A percentile compares a stretch with the other conserved stretches of the same genome.
These are phyloP conservation scores for Trichosanthes cucumerina DNA, from an alignment of 306 rosid genomes.

Conservation along the genomic window DNA sequence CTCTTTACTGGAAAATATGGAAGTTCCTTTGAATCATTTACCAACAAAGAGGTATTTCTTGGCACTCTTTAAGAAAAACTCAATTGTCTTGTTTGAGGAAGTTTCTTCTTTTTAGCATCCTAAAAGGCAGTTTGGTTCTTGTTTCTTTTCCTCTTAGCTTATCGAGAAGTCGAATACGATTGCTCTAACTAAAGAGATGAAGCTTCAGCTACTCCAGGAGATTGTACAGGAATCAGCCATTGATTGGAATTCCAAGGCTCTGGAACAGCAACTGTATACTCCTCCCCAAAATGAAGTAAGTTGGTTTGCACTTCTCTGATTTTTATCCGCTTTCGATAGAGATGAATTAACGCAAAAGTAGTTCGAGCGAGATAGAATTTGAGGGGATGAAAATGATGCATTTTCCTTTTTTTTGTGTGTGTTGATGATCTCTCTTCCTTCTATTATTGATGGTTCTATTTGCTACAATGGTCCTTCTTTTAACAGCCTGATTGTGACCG, in stretches of 20 bases:
- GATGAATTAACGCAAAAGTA: not conserved
- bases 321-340: not conserved
- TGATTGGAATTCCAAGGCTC: slow-evolving; percentile 51
- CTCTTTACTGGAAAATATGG: slow-evolving; percentile 42
- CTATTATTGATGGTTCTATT: not conserved
- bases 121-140: not conserved
- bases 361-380: not conserved
- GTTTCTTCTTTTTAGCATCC: not conserved
- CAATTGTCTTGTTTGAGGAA: not conserved
- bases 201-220: slow-evolving; percentile 48
- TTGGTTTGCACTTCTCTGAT: not conserved
- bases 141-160: slow-evolving; percentile 29
- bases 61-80: not conserved
- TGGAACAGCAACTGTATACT: slow-evolving; percentile 35
- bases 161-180: slow-evolving; percentile 35
- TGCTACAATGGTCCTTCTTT: not conserved
- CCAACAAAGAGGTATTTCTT: slow-evolving; percentile 51
- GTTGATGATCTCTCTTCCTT: not conserved
- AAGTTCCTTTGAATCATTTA: slow-evolving; percentile 35
- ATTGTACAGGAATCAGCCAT: slow-evolving; percentile 55
- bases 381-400: not conserved
- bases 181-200: slow-evolving; percentile 42
- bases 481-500: not conserved
- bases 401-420: not conserved
- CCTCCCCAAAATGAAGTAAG: slow-evolving; percentile 27